These are phyloP conservation scores for Haplographium delicatum DNA, from an alignment of 495 filamentous ascomycete species.

Conservation along the genomic window DNA sequence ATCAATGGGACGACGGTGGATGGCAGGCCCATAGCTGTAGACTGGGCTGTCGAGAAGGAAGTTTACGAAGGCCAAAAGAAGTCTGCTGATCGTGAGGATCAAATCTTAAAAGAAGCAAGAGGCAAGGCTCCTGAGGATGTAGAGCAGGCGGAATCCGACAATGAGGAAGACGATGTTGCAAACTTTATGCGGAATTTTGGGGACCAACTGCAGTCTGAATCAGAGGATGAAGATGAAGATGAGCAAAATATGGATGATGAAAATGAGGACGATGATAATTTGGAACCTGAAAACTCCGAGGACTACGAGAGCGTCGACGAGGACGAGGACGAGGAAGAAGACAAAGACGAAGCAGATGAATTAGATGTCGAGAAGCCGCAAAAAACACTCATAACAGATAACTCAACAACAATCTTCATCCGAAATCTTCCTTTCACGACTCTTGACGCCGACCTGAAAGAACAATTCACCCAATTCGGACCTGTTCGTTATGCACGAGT, in stretches of 20 bases:
- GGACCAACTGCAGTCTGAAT: conserved; percentile 39
- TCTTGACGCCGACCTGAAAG: conserved; percentile 70
- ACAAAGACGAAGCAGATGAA: conserved; percentile 35
- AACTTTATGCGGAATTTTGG: conserved; percentile 32
- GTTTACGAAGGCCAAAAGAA: conserved; percentile 62
- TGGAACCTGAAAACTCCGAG: conserved; percentile 28
- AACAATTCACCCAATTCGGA: conserved; percentile 82
- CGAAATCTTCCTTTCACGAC: conserved; percentile 89
- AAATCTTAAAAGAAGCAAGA: conserved; percentile 13
- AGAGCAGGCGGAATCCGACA: conserved; percentile 19
- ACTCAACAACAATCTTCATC: conserved; percentile 77
- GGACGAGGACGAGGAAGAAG: conserved; percentile 33
- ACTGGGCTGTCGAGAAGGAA: conserved; percentile 93
- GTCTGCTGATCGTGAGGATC: conserved; percentile 6
- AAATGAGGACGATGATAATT: conserved; percentile 30
- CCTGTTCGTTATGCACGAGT: conserved; percentile 79
- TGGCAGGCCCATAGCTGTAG: conserved; percentile 80
- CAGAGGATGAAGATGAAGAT: conserved; percentile 34
- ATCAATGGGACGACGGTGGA: conserved; percentile 89
- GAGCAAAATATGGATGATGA: conserved; percentile 30
- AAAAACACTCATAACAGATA: conserved; percentile 42
- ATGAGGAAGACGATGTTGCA: conserved; percentile 40
- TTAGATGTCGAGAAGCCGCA: conserved; percentile 27
- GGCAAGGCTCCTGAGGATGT: too few relatives aligned
- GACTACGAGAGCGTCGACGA: conserved; percentile 33